phyloP scores from a whole-genome alignment of 306 rosid genomes.

The Acacia melanoxylon region DNA sequence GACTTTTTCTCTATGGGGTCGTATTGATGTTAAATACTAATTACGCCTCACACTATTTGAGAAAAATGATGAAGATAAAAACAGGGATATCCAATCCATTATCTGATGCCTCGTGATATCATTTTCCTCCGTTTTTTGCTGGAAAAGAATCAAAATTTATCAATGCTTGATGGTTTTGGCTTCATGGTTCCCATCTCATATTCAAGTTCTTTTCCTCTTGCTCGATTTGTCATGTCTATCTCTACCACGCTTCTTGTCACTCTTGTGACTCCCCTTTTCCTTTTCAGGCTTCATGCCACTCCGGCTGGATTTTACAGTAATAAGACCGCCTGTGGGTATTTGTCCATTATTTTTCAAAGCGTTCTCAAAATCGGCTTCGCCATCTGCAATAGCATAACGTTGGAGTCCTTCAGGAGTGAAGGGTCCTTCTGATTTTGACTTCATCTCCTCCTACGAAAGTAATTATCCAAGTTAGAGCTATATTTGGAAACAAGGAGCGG shows the following conservation, averaged over 20 bases:
- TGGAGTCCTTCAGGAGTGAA: slow-evolving; percentile 46
- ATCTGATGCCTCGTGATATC: background rate
- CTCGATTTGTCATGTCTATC: slow-evolving; percentile 37
- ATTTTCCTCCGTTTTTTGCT: background rate
- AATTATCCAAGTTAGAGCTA: slow-evolving; percentile 11
- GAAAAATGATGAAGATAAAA: background rate
- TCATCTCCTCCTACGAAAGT: slow-evolving; percentile 45
- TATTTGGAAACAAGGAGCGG: background rate
- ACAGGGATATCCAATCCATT: background rate
- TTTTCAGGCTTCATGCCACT: slow-evolving; percentile 36
- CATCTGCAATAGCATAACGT: slow-evolving; percentile 50
- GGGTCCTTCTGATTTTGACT: slow-evolving; percentile 34
- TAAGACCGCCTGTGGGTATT: slow-evolving; percentile 42
- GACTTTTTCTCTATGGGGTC: background rate
- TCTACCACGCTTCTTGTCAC: slow-evolving; percentile 43
- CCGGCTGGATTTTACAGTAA: slow-evolving; percentile 50
- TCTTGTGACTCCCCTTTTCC: slow-evolving; percentile 33
- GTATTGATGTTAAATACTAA: background rate
- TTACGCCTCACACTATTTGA: background rate
- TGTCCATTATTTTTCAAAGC: slow-evolving; percentile 47
- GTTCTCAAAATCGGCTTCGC: slow-evolving; percentile 41
- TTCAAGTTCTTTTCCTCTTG: slow-evolving; percentile 44
- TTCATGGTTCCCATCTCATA: background rate
- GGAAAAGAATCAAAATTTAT: background rate
- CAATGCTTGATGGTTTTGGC: background rate